These are phyloP conservation scores for Jatropha multifida DNA, from an alignment of 441 rosid species.

Conservation along the genomic window DNA sequence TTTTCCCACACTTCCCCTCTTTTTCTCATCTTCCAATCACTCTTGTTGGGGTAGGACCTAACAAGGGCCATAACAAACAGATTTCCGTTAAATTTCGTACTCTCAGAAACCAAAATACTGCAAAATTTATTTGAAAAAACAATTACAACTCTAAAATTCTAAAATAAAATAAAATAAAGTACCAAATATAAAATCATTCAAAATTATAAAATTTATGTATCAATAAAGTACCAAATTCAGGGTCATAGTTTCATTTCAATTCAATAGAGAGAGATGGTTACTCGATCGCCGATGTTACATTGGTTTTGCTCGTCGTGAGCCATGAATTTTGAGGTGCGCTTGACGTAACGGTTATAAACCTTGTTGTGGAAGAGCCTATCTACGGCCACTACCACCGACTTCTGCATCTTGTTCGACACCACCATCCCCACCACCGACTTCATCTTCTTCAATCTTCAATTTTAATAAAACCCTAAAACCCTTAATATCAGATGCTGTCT, in stretches of 20 bases:
- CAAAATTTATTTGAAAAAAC: background rate
- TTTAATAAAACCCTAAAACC: too few relatives aligned
- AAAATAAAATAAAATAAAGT: too few relatives aligned
- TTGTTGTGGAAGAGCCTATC: slow-evolving; percentile 86
- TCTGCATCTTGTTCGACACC: slow-evolving; percentile 98
- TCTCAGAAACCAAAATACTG: background rate
- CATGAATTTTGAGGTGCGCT: slow-evolving; percentile 96
- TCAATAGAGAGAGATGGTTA: slow-evolving; percentile 15
- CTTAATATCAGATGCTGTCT: too few relatives aligned
- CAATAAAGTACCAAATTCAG: too few relatives aligned
- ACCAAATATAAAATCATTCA: too few relatives aligned
- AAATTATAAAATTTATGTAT: too few relatives aligned
- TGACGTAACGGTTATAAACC: slow-evolving; percentile 78
- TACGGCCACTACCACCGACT: slow-evolving; percentile 87
- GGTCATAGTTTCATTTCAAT: too few relatives aligned
- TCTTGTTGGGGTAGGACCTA: too few relatives aligned
- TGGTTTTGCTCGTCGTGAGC: slow-evolving; percentile 78
- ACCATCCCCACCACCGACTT: slow-evolving; percentile 72
- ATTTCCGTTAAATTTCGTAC: background rate
- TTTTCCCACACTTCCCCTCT: too few relatives aligned
- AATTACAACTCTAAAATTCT: background rate
- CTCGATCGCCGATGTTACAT: slow-evolving; percentile 89
- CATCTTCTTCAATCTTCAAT: slow-evolving; percentile 9
- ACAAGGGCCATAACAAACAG: too few relatives aligned
- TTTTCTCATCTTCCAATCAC: too few relatives aligned